Base-by-base conservation (phyloP, 2,329 filamentous ascomycete genomes). In the Cladosporium austrohemisphaericum region DNA sequence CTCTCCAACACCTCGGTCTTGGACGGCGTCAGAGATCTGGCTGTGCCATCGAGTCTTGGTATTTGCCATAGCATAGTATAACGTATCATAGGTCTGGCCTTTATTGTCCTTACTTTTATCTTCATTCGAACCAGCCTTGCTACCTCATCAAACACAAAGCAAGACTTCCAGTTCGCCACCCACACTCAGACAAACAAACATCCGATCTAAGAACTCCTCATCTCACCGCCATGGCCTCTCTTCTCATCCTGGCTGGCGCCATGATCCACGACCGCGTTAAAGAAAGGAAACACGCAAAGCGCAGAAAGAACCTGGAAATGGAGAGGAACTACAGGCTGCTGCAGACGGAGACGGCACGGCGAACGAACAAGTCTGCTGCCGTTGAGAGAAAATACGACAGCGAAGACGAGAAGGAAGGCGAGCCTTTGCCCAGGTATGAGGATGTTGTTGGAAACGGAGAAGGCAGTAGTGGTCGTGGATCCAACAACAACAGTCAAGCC, bases 201-300 rank as follows among this genome's bases (percentile, higher is more conserved):
- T n/a, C n/a, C n/a, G n/a, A n/a, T n/a, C n/a, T n/a, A n/a, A n/a
- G n/a, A n/a, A n/a, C n/a, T n/a, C n/a, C n/a, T n/a, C n/a, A n/a
- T n/a, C n/a, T n/a, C n/a, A n/a, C n/a, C n/a, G n/a, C 16, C 13
- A 63, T 63, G 60, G 60, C 60, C 5, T 53, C 55, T 11, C 47
- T 58, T 4, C 29, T 64, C 16, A 56, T 64, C n/a, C 37, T 55
- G 5, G 59, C 51, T 6, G 55, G 51, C 5, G 44, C 57, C 9
- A 52, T 54, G 31, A 49, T 64, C 14, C 53, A 55, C 25, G 55
- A 62, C 16, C 38, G 53, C 5, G 44, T 58, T n/a, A 51, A 56
- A 20, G 50, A 58, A 44, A 57, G 48, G 48, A 58, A 57, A 38
- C 51, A 59, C 23, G 44, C 41, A 32, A 58, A 57, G 33, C 51